Base-by-base conservation (phyloP, 225 moss, liverwort and hornwort species). In the Takakia lepidozioides region DNA sequence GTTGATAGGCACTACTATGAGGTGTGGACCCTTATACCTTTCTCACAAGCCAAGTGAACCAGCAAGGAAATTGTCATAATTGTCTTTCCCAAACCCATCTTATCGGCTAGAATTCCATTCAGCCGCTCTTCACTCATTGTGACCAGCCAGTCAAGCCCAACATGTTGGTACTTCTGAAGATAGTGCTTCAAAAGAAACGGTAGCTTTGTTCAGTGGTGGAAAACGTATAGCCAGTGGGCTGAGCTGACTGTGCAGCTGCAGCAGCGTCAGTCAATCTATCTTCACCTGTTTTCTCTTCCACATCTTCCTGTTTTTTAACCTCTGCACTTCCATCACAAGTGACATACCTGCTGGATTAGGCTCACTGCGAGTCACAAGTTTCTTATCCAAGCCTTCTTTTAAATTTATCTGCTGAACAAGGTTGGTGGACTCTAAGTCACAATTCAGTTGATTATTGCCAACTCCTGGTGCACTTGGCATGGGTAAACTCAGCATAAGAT, bases 61-160 rank as follows among this genome's bases (percentile, higher is more conserved):
- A 95, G 64, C 63, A 95, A 64, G 2, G 95, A 75, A 43, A 95
- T 95, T 19, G 95, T 95, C 95, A 95, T 95, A 61, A 95, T 95
- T 40, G 95, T 95, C 75, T 95, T 95, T 22, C 95, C 95, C 25
- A 95, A 74, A 4, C 95, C 95, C 95, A 95, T 95, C 48, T 95
- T 90, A 75, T 95, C 95, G 21, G 95, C 95, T 55, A 95, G 62
- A 49, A 95, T 95, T 27, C 95, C 95, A 34, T 95, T 95, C 49
- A 95, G 67, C 38, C 95, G 89, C 74, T 95, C 90, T 68, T 95
- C 95, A 70, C 90, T 90, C 95, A 95, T 95, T 29, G 95, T 95
- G 52, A 95, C 95, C 66, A 95, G 69, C 95, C 95, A 95, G 51
- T 95, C 95, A 68, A 95, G 62, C 26, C 95, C 95, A 34, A 95